Base-by-base conservation (phyloP, 441 rosid species). In the Biscutella laevigata region DNA sequence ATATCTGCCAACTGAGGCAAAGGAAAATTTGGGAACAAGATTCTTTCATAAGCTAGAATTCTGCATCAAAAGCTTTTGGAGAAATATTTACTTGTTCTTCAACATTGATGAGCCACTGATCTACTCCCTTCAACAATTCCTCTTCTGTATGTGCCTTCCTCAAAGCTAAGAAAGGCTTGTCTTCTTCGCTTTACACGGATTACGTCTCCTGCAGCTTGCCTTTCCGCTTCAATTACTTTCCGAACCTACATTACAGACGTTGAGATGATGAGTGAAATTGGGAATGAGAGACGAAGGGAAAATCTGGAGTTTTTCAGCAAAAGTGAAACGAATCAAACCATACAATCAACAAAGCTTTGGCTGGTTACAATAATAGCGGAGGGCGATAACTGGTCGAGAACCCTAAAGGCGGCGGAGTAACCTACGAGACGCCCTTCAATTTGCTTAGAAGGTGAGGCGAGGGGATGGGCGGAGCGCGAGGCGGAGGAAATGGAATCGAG, bases 131-230 rank as follows among this genome's bases (percentile, higher is more conserved):
- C 76, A 91, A 60, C 32, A 91, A 66, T 5, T 85, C 96, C 53
- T 91, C 96, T 49, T 91, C 95, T 7, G 90, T 42, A 34, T 63
- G 85, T 83, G 87, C 87, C 83, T 87, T 91, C 87, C 87, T 91
- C 71, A 91, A 68, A 2, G 92, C 96, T 55, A 87, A 69, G 74
- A 91, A 69, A 22, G 98, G 95, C 33, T 90, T 77, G 53, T 87
- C 95, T 59, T 81, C n/a, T 88, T 59, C 82, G 62, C 73, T 83
- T 81, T 58, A 85, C 91, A 8, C 72, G 79, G 61, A 91, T 77
- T 74, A 91, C 82, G 61, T 84, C 90, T 69, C 72, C 66, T 30
- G 91, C 94, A 13, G 91, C 96, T 78, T 85, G 73, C 71, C 78
- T 91, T 48, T 91, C 98, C 5, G 95, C 95, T 68, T 84, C 96